Evolutionary conservation across 345 rosid genomes (phyloP), one percentile per base, ranked within the genome.

Genomic region (Firmiana major): DNA sequence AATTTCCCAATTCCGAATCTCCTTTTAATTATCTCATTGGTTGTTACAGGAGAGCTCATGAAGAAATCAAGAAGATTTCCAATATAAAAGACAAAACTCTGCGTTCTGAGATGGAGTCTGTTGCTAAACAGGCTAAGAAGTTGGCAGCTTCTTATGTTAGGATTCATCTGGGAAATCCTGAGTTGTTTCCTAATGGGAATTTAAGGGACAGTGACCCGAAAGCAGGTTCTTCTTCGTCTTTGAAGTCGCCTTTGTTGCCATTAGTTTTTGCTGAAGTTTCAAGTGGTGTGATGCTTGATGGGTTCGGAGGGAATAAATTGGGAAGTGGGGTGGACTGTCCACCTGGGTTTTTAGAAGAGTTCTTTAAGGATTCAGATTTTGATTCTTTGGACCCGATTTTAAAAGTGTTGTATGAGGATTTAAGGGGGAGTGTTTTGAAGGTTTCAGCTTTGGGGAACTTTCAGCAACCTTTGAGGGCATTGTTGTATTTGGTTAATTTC

Each of bases 391-490:
- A 96, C 78, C 88, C 93, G 0, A 84, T 93, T 66, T 76, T 96
- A 21, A 93, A 85, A 83, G 97, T 85, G 67, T 79, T 96, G 46
- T 96, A 91, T 28, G 99, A 93, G 88, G 97, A 90, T 43, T 92
- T 96, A 88, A 92, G 99, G 81, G 97, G 92, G 46, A 87, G 78
- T 71, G 97, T 96, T 63, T 75, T 93, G 21, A 88, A 87, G 22
- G 92, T 93, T 22, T 93, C 99, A 0, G 94, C 86, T 9, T 86
- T 96, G 76, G 99, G 98, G 74, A 87, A 96, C 58, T 93, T 93
- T 59, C 94, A 89, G 90, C 97, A 88, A 79, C 98, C 99, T 0
- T 78, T 93, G 71, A 90, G 95, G 84, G 95, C 97, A 13, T 82
- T 96, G 83, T 75, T 81, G 89, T 90, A 82, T 84, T 87, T 96